Evolutionary conservation across 2,329 filamentous ascomycete species (phyloP).

Genomic region (Phialocephala subalpina): DNA sequence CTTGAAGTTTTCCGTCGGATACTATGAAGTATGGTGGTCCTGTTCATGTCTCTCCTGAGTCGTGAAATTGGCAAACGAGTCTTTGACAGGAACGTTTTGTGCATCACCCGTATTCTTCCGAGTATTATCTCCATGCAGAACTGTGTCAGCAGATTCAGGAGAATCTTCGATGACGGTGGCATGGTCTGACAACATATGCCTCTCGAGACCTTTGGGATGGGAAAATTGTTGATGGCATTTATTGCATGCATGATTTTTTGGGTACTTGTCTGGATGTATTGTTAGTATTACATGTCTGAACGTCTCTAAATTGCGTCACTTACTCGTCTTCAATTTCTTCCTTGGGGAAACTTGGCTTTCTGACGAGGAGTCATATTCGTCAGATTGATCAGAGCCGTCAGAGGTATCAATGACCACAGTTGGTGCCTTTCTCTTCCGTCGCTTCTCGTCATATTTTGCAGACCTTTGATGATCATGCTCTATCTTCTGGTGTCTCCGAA

Average conservation of each 20-base stretch:
- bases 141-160: not conserved
- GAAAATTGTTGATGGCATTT: not conserved
- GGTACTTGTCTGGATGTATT: not conserved
- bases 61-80: not conserved
- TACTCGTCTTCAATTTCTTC: not conserved
- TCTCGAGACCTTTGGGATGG: not conserved
- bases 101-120: not conserved
- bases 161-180: not conserved
- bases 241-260: not conserved
- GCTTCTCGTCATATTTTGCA: not conserved
- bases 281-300: not conserved
- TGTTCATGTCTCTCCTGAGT: not conserved
- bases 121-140: not conserved
- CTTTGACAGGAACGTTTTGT: not conserved
- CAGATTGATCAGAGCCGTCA: not conserved
- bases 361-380: no score
- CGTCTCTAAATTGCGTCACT: not conserved
- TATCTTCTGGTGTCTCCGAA: not conserved
- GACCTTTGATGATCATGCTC: not conserved
- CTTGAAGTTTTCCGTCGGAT: no score
- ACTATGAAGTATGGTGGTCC: not conserved
- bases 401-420: not conserved
- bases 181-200: not conserved
- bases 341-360: not conserved
- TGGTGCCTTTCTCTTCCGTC: not conserved